Evolutionary conservation across 1,139 yeast species (phyloP).

Genomic region (Scheffersomyces titani): DNA sequence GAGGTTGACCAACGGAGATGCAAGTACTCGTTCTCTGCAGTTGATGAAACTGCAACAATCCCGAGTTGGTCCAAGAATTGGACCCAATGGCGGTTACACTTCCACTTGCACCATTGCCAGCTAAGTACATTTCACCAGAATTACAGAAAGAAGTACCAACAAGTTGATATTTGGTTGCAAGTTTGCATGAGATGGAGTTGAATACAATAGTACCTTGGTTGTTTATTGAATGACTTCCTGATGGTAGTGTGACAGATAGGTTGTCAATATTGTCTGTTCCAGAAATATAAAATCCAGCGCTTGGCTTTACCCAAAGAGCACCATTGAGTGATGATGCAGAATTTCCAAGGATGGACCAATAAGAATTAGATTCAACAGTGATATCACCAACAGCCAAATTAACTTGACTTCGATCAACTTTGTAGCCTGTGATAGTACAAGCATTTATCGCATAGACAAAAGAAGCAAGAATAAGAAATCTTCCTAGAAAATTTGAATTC

Average conservation of each 20-base stretch:
- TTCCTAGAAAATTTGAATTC: no score
- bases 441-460: no score
- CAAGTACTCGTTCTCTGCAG: constrained; percentile 17
- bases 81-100: constrained; percentile 23
- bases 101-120: constrained; percentile 22
- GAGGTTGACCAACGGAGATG: constrained; percentile 20
- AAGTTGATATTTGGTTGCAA: constrained; percentile 8
- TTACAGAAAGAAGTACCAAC: constrained; percentile 22
- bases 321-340: constrained; percentile 11
- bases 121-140: constrained; percentile 30
- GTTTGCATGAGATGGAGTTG: background rate
- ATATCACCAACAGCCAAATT: constrained; percentile 8
- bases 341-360: constrained; percentile 15
- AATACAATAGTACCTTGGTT: background rate
- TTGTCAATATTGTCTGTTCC: constrained; percentile 7
- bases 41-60: constrained; percentile 27
- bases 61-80: constrained; percentile 26
- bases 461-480: no score
- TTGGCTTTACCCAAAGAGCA: constrained; percentile 9
- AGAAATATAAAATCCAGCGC: constrained; percentile 19
- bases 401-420: no score
- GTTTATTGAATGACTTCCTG: no score
- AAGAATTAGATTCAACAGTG: constrained; percentile 10
- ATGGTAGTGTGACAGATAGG: constrained; percentile 6
- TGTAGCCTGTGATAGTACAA: no score